phyloP scores from a whole-genome alignment of 257 asterid genomes.

The Thymus mandschuricus region DNA sequence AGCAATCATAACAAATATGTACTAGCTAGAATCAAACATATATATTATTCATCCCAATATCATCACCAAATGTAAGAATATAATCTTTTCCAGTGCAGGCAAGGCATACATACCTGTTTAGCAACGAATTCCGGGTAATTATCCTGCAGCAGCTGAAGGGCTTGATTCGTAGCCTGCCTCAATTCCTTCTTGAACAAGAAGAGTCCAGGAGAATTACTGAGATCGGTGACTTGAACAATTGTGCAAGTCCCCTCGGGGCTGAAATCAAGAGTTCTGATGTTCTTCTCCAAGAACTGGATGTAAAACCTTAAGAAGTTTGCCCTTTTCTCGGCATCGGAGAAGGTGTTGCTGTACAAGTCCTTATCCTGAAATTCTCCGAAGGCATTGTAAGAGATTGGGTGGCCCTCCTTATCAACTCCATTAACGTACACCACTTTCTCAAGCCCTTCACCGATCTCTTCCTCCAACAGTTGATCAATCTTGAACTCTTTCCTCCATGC shows the following conservation, averaged over 20 bases:
- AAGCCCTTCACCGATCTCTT: slow-evolving; percentile 47
- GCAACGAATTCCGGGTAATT: slow-evolving; percentile 82
- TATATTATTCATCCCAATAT: neutral
- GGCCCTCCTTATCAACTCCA: slow-evolving; percentile 69
- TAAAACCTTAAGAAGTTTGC: slow-evolving; percentile 58
- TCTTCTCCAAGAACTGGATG: slow-evolving; percentile 72
- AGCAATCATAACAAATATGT: too few relatives aligned
- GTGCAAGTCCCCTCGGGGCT: slow-evolving; percentile 65
- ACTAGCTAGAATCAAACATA: neutral
- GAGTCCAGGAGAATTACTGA: slow-evolving; percentile 69
- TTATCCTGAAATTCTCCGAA: slow-evolving; percentile 81
- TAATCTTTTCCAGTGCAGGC: neutral
- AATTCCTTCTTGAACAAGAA: slow-evolving; percentile 66
- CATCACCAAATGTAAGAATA: neutral
- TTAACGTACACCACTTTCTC: slow-evolving; percentile 60
- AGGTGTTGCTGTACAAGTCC: slow-evolving; percentile 58
- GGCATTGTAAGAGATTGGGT: slow-evolving; percentile 66
- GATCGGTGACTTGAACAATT: slow-evolving; percentile 68
- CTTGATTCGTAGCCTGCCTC: slow-evolving; percentile 70
- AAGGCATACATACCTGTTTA: slow-evolving; percentile 82
- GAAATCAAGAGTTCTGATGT: slow-evolving; percentile 69
- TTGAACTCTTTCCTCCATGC: slow-evolving; percentile 72
- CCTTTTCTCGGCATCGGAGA: slow-evolving; percentile 71
- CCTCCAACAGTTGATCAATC: slow-evolving; percentile 51
- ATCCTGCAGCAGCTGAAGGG: slow-evolving; percentile 81